These are phyloP conservation scores for Microdochium trichocladiopsis DNA, from an alignment of 2,329 filamentous ascomycete genomes.

Conservation along the genomic window DNA sequence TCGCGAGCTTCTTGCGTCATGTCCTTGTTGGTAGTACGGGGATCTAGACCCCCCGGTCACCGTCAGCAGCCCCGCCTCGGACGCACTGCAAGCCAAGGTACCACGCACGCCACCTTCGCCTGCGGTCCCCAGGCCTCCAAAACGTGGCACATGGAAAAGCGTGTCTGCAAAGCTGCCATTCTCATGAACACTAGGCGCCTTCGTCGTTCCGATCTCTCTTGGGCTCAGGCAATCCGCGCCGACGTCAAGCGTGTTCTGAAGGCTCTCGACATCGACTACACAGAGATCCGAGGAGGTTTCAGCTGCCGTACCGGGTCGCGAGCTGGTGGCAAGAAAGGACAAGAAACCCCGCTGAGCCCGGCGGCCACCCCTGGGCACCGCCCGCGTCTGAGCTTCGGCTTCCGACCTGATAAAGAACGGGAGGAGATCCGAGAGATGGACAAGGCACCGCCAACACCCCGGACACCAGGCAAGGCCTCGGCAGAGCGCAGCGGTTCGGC, in stretches of 20 bases:
- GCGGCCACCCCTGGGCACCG: slow-evolving; percentile 52
- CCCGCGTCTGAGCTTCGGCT: slow-evolving; percentile 79
- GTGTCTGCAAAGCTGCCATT: too few relatives aligned
- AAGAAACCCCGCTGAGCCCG: slow-evolving; percentile 56
- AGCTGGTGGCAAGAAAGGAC: slow-evolving; percentile 73
- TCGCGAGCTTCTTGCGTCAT: too few relatives aligned
- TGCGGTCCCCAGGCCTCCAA: too few relatives aligned
- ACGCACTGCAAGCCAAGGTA: too few relatives aligned
- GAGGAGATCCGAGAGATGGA: slow-evolving; percentile 65
- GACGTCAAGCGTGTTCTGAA: slow-evolving; percentile 88
- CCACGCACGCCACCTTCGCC: too few relatives aligned
- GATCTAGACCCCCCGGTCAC: too few relatives aligned
- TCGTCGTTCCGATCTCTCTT: too few relatives aligned
- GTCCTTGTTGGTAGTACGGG: too few relatives aligned
- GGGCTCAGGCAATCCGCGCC: slow-evolving; percentile 77
- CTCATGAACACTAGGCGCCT: too few relatives aligned
- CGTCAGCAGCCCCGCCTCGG: too few relatives aligned
- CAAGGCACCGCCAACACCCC: slow-evolving; percentile 39
- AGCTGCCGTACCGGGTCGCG: slow-evolving; percentile 82
- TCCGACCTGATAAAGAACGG: slow-evolving; percentile 56
- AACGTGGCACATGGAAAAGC: too few relatives aligned
- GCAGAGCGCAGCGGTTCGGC: slow-evolving; percentile 73
- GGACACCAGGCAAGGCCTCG: slow-evolving; percentile 35
- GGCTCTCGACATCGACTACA: slow-evolving; percentile 83
- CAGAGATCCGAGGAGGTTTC: slow-evolving; percentile 90